phyloP scores from a whole-genome alignment of 1,139 yeast genomes.

The Candida anutae region DNA sequence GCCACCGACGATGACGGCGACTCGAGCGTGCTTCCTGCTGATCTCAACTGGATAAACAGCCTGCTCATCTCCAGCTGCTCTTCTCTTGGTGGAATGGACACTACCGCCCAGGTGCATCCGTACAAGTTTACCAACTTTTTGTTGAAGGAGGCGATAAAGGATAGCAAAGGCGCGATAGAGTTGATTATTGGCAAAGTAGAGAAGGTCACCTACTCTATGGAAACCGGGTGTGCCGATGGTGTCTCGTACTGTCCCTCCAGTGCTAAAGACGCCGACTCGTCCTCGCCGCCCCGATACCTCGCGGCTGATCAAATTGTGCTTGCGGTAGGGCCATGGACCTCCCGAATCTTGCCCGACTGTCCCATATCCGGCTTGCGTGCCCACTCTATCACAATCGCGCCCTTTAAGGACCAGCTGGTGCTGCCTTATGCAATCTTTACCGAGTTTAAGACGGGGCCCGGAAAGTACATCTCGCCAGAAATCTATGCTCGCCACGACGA shows the following conservation, averaged over 20 bases:
- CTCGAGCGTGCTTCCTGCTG: slow-evolving; percentile 50
- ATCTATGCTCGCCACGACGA: slow-evolving; percentile 93
- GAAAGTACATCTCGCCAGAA: slow-evolving; percentile 78
- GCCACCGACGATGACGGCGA: neutral
- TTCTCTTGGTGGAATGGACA: slow-evolving; percentile 72
- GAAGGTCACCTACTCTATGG: slow-evolving; percentile 54
- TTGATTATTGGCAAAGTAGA: slow-evolving; percentile 78
- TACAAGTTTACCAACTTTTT: slow-evolving; percentile 81
- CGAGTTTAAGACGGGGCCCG: slow-evolving; percentile 63
- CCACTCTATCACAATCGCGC: slow-evolving; percentile 87
- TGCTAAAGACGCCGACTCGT: slow-evolving; percentile 2
- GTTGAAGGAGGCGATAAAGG: slow-evolving; percentile 69
- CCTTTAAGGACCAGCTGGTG: slow-evolving; percentile 60
- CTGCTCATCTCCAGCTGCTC: slow-evolving; percentile 68
- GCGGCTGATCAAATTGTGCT: slow-evolving; percentile 72
- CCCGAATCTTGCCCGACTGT: slow-evolving; percentile 80
- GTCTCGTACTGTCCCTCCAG: slow-evolving; percentile 56
- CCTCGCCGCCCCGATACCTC: slow-evolving; percentile 13
- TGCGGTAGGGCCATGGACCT: slow-evolving; percentile 95
- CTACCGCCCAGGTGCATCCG: slow-evolving; percentile 97
- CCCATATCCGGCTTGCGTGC: slow-evolving; percentile 91
- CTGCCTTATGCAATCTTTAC: slow-evolving; percentile 94
- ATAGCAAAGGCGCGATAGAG: slow-evolving; percentile 68
- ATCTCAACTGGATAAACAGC: slow-evolving; percentile 74
- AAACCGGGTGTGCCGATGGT: slow-evolving; percentile 60